Conservation (phyloP, 2,329 filamentous ascomycete genomes). For the Eutypella sp. region DNA sequence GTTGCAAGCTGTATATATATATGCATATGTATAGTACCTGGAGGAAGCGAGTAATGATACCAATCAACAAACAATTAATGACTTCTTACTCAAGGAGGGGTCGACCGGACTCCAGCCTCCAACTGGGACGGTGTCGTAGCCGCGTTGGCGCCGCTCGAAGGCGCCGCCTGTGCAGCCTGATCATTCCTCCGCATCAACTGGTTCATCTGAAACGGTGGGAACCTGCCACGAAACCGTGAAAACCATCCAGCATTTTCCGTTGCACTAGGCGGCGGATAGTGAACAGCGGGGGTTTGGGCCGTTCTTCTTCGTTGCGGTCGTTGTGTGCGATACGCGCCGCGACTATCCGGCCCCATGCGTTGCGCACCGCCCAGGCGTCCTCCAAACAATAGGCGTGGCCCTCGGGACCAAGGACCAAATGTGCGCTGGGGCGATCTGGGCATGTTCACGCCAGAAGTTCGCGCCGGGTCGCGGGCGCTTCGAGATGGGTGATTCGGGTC, state of each 20-base stretch:
- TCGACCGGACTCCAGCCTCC: slow-evolving; percentile 36
- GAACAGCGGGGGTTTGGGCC: slow-evolving; percentile 5
- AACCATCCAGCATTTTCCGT: slow-evolving; percentile 13
- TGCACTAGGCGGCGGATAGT: slow-evolving; percentile 2
- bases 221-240: slow-evolving; percentile 19
- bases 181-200: slow-evolving; percentile 17
- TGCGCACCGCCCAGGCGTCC: slow-evolving; percentile 14
- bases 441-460: slow-evolving; percentile 42
- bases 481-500: slow-evolving; percentile 27
- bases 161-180: slow-evolving; percentile 13
- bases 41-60: background rate
- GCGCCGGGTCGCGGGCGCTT: slow-evolving; percentile 24
- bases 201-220: slow-evolving; percentile 22
- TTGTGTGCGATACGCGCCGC: slow-evolving; percentile 8
- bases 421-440: slow-evolving; percentile 36
- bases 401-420: slow-evolving; percentile 30
- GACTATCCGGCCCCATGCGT: slow-evolving; percentile 10
- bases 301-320: slow-evolving; percentile 13
- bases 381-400: slow-evolving; percentile 21
- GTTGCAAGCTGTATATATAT: background rate
- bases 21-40: slow-evolving; percentile 2
- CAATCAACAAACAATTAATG: background rate
- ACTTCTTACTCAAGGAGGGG: slow-evolving; percentile 4
- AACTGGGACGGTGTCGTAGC: slow-evolving; percentile 40
- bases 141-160: slow-evolving; percentile 9